phyloP scores from a whole-genome alignment of 2,329 filamentous ascomycete genomes.

The Neopestalotiopsis rosae region DNA sequence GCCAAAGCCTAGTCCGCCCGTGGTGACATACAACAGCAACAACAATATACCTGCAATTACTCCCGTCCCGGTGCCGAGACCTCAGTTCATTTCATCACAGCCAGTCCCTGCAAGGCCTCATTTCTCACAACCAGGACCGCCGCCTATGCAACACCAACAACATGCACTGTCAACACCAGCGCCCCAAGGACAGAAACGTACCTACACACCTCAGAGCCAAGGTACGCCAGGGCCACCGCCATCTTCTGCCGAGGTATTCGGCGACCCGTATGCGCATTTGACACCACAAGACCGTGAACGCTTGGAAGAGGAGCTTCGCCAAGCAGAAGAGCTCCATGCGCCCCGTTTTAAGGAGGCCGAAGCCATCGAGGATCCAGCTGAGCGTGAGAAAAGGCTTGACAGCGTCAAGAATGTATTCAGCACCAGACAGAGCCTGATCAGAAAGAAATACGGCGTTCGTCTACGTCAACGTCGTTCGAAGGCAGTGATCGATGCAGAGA shows the following conservation, averaged over 20 bases:
- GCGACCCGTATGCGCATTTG: conserved; percentile 53
- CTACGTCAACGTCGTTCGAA: conserved; percentile 54
- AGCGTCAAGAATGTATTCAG: conserved; percentile 58
- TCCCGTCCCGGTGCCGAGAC: not conserved
- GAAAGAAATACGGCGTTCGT: conserved; percentile 63
- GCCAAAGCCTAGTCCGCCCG: conserved; percentile 21
- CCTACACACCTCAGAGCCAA: not conserved
- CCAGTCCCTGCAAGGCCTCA: not conserved
- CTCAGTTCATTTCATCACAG: not conserved
- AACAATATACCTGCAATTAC: not conserved
- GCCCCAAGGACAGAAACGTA: not conserved
- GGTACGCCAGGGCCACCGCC: conserved; percentile 15
- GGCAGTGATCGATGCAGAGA: conserved; percentile 50
- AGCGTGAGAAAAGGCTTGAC: conserved; percentile 39
- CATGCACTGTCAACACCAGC: not conserved
- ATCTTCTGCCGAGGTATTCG: conserved; percentile 15
- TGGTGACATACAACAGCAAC: not conserved
- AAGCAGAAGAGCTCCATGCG: conserved; percentile 44
- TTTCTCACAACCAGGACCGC: not conserved
- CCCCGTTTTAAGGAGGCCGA: conserved; percentile 49
- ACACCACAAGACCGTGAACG: conserved; percentile 32
- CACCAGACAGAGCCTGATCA: conserved; percentile 61
- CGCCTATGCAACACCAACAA: not conserved
- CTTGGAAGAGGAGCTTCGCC: conserved; percentile 43
- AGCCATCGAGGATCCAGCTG: conserved; percentile 38